These are phyloP conservation scores for Simplicillium sp. DNA, from an alignment of 2,329 filamentous ascomycete species.

Conservation along the genomic window DNA sequence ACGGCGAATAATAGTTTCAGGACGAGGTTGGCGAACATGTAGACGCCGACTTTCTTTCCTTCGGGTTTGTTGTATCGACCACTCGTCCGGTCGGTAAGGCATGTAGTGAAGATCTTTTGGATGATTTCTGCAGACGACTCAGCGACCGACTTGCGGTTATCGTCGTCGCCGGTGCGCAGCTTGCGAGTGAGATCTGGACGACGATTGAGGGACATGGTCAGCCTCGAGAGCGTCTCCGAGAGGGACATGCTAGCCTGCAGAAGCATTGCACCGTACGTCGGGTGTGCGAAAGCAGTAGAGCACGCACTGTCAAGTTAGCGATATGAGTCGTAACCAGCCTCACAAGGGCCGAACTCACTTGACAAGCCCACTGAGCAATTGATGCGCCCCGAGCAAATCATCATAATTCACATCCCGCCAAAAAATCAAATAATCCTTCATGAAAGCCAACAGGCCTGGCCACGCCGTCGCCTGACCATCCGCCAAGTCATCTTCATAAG, in stretches of 20 bases:
- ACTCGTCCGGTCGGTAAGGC: slow-evolving; percentile 69
- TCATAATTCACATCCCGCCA: slow-evolving; percentile 71
- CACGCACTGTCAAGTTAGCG: slow-evolving; percentile 50
- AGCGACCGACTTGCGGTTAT: slow-evolving; percentile 68
- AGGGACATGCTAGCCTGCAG: slow-evolving; percentile 77
- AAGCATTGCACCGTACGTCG: slow-evolving; percentile 70
- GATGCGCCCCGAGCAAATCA: slow-evolving; percentile 66
- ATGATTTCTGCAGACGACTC: slow-evolving; percentile 84
- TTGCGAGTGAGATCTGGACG: slow-evolving; percentile 67
- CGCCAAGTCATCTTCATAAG: slow-evolving; percentile 52
- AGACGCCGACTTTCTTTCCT: slow-evolving; percentile 80
- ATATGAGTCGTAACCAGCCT: not conserved
- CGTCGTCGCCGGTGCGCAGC: slow-evolving; percentile 52
- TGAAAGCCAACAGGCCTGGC: slow-evolving; percentile 69
- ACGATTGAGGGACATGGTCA: slow-evolving; percentile 78
- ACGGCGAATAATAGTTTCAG: slow-evolving; percentile 80
- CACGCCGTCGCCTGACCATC: slow-evolving; percentile 60
- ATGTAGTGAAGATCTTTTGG: slow-evolving; percentile 84
- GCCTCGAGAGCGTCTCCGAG: slow-evolving; percentile 67
- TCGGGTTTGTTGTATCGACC: slow-evolving; percentile 60
- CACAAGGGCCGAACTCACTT: slow-evolving; percentile 46
- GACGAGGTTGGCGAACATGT: slow-evolving; percentile 85
- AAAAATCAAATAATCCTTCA: slow-evolving; percentile 73
- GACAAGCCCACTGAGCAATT: slow-evolving; percentile 62
- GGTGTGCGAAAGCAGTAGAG: slow-evolving; percentile 71